Evolutionary conservation across 208 protist species (phyloP).

Genomic region (Chromosphaera perkinsii): DNA sequence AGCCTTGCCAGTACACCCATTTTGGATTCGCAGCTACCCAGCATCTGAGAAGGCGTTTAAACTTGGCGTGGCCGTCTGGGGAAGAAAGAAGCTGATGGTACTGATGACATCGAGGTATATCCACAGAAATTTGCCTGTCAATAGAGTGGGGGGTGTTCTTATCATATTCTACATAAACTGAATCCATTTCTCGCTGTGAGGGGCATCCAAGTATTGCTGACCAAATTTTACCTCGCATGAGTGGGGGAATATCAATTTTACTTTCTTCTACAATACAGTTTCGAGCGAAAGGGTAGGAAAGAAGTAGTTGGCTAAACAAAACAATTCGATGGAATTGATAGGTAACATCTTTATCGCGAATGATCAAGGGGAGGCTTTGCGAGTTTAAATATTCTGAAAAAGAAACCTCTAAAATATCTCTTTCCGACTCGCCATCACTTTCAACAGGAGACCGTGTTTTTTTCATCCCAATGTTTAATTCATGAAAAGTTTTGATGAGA

Average conservation of each 20-base stretch:
- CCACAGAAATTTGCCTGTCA: conserved; percentile 80
- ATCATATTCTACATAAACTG: conserved; percentile 19
- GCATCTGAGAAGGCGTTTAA: conserved; percentile 69
- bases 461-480: too few species aligned
- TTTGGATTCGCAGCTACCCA: conserved; percentile 63
- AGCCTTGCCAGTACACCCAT: conserved; percentile 79
- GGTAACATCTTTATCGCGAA: conserved; percentile 25
- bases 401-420: too few species aligned
- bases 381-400: too few species aligned
- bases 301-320: conserved; percentile 14
- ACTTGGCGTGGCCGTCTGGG: conserved; percentile 61
- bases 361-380: neutral
- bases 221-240: conserved; percentile 76
- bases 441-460: too few species aligned
- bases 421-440: too few species aligned
- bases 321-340: conserved; percentile 21
- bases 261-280: neutral
- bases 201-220: conserved; percentile 69
- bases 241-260: conserved; percentile 60
- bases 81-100: conserved; percentile 75
- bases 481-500: too few species aligned
- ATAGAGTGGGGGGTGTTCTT: conserved; percentile 15
- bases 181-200: conserved; percentile 44
- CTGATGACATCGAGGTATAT: conserved; percentile 86
- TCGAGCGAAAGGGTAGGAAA: neutral